These are phyloP conservation scores for Fraxinus americana DNA, from an alignment of 257 asterid species.

Conservation along the genomic window DNA sequence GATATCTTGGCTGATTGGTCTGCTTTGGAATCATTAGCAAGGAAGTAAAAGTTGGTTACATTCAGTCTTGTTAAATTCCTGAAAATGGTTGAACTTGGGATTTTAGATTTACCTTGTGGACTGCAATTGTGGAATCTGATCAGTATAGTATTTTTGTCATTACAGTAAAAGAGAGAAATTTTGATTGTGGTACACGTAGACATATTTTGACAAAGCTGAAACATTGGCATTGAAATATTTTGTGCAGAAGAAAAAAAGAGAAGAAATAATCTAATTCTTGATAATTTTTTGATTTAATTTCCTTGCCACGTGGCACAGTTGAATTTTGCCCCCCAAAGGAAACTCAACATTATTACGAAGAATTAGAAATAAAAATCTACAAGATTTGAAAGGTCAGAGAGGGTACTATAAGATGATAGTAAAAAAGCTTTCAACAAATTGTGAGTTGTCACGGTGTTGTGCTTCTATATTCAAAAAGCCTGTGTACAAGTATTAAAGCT, in stretches of 20 bases:
- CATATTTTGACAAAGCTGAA: neutral
- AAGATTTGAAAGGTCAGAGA: neutral
- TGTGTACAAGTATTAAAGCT: constrained; percentile 17
- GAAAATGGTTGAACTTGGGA: neutral
- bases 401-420: neutral
- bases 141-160: neutral
- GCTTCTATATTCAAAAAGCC: neutral
- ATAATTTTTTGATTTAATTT: neutral
- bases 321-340: neutral
- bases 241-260: neutral
- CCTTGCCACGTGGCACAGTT: neutral
- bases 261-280: neutral
- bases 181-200: neutral
- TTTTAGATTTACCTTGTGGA: neutral
- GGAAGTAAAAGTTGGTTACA: constrained; percentile 1
- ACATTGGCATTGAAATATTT: neutral
- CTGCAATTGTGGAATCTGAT: neutral
- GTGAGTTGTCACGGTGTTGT: neutral
- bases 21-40: neutral
- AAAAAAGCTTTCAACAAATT: neutral
- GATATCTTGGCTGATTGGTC: neutral
- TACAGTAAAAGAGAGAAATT: neutral
- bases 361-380: neutral
- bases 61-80: neutral
- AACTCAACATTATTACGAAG: neutral